These are phyloP conservation scores for Serendipita indica DNA, from an alignment of 768 basidiomycete genomes.

Conservation along the genomic window DNA sequence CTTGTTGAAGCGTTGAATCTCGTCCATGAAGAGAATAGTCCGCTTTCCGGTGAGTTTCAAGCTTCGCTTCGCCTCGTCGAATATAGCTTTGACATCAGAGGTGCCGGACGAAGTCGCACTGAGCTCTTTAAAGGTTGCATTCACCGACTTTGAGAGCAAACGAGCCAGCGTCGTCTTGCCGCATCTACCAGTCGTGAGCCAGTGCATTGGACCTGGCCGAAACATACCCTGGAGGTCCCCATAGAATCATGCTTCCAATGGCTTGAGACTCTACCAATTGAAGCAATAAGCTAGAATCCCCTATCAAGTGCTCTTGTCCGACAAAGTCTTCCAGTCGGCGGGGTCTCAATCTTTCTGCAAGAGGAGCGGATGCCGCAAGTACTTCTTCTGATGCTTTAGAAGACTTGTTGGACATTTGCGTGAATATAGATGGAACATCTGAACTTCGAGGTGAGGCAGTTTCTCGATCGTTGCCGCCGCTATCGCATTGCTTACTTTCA, in stretches of 20 bases:
- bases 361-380: constrained; percentile 30
- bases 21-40: constrained; percentile 69
- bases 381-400: constrained; percentile 17
- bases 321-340: constrained; percentile 47
- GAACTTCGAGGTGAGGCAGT: too few relatives aligned
- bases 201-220: background rate
- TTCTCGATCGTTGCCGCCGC: too few relatives aligned
- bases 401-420: constrained; percentile 17
- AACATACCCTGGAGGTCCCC: constrained; percentile 51
- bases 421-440: constrained; percentile 1
- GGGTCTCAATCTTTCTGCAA: constrained; percentile 65
- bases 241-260: constrained; percentile 46
- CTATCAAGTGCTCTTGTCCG: constrained; percentile 53
- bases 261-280: constrained; percentile 35
- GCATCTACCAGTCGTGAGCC: constrained; percentile 21
- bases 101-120: constrained; percentile 58
- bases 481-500: constrained; percentile 13
- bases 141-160: constrained; percentile 43
- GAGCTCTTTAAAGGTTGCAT: constrained; percentile 57
- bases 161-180: constrained; percentile 68
- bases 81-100: constrained; percentile 54
- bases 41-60: constrained; percentile 54
- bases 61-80: constrained; percentile 58
- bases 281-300: constrained; percentile 40
- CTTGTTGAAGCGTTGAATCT: constrained; percentile 69